Evolutionary conservation across 805 yeast species (phyloP).

Genomic region (Myxozyma neotropica): DNA sequence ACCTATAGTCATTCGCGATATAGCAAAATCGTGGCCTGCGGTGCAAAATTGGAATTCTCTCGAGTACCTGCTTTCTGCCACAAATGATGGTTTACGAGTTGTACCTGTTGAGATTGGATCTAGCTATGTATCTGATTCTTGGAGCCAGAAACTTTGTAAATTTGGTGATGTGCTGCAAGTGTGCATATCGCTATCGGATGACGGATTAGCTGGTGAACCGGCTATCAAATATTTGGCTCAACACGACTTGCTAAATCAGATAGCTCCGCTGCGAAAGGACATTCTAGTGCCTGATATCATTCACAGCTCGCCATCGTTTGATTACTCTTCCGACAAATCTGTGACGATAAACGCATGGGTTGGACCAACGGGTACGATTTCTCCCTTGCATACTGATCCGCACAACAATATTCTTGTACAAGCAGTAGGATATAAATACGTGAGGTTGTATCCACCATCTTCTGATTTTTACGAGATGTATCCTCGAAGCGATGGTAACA

Average conservation of each 20-base stretch:
- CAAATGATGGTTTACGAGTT: constrained; percentile 30
- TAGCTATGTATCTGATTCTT: constrained; percentile 31
- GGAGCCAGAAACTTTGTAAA: constrained; percentile 34
- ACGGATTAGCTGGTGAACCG: constrained; percentile 18
- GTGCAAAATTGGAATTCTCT: constrained; percentile 33
- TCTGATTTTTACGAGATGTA: constrained; percentile 20
- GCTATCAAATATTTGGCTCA: constrained; percentile 34
- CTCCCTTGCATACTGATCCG: constrained; percentile 39
- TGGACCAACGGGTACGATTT: constrained; percentile 37
- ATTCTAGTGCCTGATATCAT: constrained; percentile 33
- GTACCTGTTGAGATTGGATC: constrained; percentile 39
- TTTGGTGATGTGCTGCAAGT: constrained; percentile 29
- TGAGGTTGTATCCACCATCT: constrained; percentile 32
- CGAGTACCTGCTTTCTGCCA: constrained; percentile 28
- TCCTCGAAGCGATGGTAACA: constrained; percentile 12
- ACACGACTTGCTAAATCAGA: constrained; percentile 34
- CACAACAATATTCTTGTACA: constrained; percentile 36
- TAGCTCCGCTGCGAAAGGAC: constrained; percentile 31
- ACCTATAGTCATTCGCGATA: constrained; percentile 15
- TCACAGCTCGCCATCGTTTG: constrained; percentile 16
- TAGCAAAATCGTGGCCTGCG: constrained; percentile 31
- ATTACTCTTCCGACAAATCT: constrained; percentile 13
- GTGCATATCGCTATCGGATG: constrained; percentile 11
- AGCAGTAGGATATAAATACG: constrained; percentile 38
- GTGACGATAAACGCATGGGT: constrained; percentile 35